A percentile compares a stretch with the other conserved stretches of the same genome.
These are phyloP conservation scores for Xylariaceae sp. DNA, from an alignment of 2,329 filamentous ascomycete species.

Conservation along the genomic window DNA sequence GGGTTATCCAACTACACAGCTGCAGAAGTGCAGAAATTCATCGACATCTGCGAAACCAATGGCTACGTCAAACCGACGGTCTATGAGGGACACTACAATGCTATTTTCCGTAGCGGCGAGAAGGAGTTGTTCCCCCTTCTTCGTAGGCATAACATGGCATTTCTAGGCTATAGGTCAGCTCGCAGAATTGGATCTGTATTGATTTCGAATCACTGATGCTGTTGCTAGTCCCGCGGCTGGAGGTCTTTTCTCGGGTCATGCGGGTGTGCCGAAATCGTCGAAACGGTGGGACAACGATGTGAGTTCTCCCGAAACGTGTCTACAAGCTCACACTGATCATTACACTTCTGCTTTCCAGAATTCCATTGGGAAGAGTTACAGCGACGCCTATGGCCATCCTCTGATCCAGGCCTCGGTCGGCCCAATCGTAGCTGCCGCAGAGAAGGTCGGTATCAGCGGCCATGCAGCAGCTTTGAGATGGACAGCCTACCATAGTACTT, in stretches of 20 bases:
- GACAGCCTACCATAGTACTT: constrained; percentile 34
- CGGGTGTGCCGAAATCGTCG: constrained; percentile 5
- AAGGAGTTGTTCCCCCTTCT: constrained; percentile 39
- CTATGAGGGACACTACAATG: constrained; percentile 48
- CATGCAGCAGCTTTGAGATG: constrained; percentile 41
- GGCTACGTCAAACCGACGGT: constrained; percentile 40
- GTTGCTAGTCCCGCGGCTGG: constrained; percentile 9
- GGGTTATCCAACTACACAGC: constrained; percentile 45
- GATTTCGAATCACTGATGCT: not conserved
- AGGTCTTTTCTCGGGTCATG: constrained; percentile 24
- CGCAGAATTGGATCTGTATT: not conserved
- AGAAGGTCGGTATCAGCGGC: constrained; percentile 33
- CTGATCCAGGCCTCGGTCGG: constrained; percentile 26
- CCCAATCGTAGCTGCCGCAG: constrained; percentile 23
- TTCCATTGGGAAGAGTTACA: constrained; percentile 4
- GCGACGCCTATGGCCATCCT: constrained; percentile 15
- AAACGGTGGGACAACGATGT: constrained; percentile 12
- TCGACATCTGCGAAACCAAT: constrained; percentile 39
- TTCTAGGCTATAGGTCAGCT: constrained; percentile 38
- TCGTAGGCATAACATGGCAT: constrained; percentile 38
- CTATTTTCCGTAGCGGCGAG: constrained; percentile 39
- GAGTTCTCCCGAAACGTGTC: not conserved
- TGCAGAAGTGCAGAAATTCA: constrained; percentile 40
- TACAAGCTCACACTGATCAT: not conserved
- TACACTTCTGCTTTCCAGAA: constrained; percentile 4